Base-by-base conservation (phyloP, 1,139 yeast species). In the Saccharomyces hybrid region DNA sequence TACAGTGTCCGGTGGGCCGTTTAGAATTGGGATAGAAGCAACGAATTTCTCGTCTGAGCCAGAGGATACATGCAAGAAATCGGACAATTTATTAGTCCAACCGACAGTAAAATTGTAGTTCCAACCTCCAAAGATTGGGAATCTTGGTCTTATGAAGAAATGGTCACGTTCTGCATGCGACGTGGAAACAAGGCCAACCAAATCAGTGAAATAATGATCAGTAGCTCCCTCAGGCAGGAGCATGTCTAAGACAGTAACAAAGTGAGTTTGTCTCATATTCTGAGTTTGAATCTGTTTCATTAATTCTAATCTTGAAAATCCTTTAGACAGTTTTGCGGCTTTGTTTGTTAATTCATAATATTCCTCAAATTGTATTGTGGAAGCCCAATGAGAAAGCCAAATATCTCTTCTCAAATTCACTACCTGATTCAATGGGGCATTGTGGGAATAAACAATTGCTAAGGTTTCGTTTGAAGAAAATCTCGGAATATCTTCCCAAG, bases 61-160 rank as follows among this genome's bases (percentile, higher is more conserved):
- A 25, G 69, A 61, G 13, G 74, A 61, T 57, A 69, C 68, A 61
- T 73, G 81, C 55, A 89, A 74, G 62, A 78, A 83, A 51, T 80
- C 73, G 28, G 74, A 67, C 49, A 90, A 72, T 46, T 77, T 74
- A 60, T 82, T 80, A 55, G 85, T 81, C 96, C 96, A 95, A 6
- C 98, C 98, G 64, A 93, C 74, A 23, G 99, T 93, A 75, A 89
- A 93, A 72, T 93, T 90, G 73, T 90, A 93, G 64, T 84, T 81
- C 99, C 99, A 93, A 47, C 91, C 95, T 51, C 99, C 99, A 72
- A 89, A 88, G 7, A 93, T 67, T 11, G 99, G 99, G 75, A 77
- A 93, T 68, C 99, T 79, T 54, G 99, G 99, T 65, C 80, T 82
- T 60, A 93, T 70, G 47, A 84, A 75, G 55, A 89, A 73, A 57